phyloP scores from a whole-genome alignment of 176 grass and related monocot genomes.

The Bolboschoenus planiculmis region DNA sequence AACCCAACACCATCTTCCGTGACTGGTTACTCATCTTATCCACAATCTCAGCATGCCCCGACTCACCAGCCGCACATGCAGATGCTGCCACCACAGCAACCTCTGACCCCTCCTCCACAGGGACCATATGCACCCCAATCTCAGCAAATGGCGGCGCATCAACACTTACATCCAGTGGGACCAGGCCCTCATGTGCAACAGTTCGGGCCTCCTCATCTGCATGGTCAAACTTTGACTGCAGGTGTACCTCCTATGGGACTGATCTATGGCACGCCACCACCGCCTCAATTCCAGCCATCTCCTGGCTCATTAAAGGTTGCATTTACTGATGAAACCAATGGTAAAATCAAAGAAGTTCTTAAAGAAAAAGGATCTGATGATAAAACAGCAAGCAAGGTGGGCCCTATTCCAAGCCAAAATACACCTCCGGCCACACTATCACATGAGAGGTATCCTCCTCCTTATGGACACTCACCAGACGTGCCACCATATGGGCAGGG shows the following conservation, averaged over 20 bases:
- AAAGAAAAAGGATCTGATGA: neutral
- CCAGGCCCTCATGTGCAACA: conserved; percentile 30
- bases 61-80: conserved; percentile 24
- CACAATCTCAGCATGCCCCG: conserved; percentile 27
- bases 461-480: conserved; percentile 32
- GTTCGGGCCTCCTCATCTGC: conserved; percentile 32
- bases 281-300: conserved; percentile 49
- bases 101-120: conserved; percentile 32
- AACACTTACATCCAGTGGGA: conserved; percentile 42
- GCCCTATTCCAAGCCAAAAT: neutral
- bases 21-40: conserved; percentile 46
- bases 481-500: conserved; percentile 19
- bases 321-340: neutral
- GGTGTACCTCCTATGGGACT: conserved; percentile 24
- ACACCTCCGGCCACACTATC: conserved; percentile 25
- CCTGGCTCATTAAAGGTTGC: conserved; percentile 14
- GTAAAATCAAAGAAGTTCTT: neutral
- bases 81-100: conserved; percentile 17
- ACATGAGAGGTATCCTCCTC: conserved; percentile 31
- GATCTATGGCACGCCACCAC: conserved; percentile 24
- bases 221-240: conserved; percentile 9
- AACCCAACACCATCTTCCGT: conserved; percentile 29
- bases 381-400: neutral
- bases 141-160: conserved; percentile 26
- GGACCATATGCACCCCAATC: conserved; percentile 35